Evolutionary conservation across 768 basidiomycete genomes (phyloP), one percentile per base, ranked within the genome.

Genomic region (Tulasnella sp.): DNA sequence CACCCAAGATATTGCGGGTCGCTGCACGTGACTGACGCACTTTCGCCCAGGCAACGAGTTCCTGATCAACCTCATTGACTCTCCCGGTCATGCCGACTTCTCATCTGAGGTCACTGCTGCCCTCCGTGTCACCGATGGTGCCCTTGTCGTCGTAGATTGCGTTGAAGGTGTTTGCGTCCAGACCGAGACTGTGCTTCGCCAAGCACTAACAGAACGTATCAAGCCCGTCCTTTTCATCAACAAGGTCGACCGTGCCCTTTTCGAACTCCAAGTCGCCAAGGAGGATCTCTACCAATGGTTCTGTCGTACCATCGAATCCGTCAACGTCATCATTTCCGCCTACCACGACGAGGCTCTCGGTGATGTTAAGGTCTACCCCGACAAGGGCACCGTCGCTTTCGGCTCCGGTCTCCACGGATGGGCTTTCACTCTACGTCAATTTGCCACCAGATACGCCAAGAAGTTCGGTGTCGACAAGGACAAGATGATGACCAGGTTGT

Each of bases 1-100:
- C 38, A 19, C n/a, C 62, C n/a, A n/a, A n/a, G 40, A 58, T 79
- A 36, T 79, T 80, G 39, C 48, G 77, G 56, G 81, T 76, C 80
- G 36, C 62, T 79, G 52, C 44, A 46, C 77, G 81, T 82, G 74
- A 76, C 52, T 71, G 44, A 39, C 31, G 24, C 36, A 68, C 16
- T 18, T 68, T 68, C 62, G 9, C 77, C 80, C 92, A 87, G 96
- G 96, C 82, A 89, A 91, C 85, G 95, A 98, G 86, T 99, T 99
- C 91, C 91, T 99, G 90, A 98, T 99, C 90, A 99, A 99, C 88
- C 88, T 99, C 88, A 99, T 99, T 89, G 98, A 99, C 86, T 98
- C 97, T 10, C 98, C 98, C 77, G 98, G 98, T 84, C 98, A 99
- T 91, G 98, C 99, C 87, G 98, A 99, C 87, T 99, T 99, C 90